phyloP scores from a whole-genome alignment of 371 early-diverging fungal genomes.

The Mucor sp. region DNA sequence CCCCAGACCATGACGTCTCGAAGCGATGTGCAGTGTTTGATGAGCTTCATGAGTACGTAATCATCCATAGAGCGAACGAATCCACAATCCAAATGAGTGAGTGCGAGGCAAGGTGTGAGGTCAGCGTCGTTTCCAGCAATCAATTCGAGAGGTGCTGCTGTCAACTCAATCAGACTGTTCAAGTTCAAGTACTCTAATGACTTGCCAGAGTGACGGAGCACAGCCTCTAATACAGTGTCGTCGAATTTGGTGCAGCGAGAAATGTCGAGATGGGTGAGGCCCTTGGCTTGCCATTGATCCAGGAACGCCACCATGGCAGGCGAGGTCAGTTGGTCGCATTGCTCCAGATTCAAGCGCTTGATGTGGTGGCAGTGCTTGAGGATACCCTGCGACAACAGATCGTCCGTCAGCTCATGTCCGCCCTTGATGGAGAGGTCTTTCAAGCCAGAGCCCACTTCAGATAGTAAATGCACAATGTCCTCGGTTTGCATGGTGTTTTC shows the following conservation, averaged over 20 bases:
- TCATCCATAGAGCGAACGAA: conserved; percentile 80
- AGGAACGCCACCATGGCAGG: conserved; percentile 63
- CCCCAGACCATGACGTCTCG: conserved; percentile 69
- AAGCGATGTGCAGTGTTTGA: conserved; percentile 49
- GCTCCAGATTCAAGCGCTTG: conserved; percentile 53
- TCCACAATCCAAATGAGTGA: conserved; percentile 65
- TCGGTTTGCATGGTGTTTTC: conserved; percentile 10
- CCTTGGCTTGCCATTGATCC: conserved; percentile 43
- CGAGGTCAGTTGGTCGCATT: conserved; percentile 61
- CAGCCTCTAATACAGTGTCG: conserved; percentile 61
- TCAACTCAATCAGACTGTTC: conserved; percentile 77
- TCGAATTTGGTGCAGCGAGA: conserved; percentile 55
- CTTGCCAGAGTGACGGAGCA: conserved; percentile 61
- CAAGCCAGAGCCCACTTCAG: conserved; percentile 29
- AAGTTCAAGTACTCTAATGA: conserved; percentile 59
- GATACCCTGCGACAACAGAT: conserved; percentile 58
- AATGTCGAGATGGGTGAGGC: conserved; percentile 56
- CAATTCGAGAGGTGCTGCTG: conserved; percentile 45
- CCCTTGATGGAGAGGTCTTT: conserved; percentile 59
- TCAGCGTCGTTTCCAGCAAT: conserved; percentile 35
- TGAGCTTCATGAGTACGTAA: conserved; percentile 56
- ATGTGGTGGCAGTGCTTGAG: conserved; percentile 54
- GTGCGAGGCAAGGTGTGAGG: conserved; percentile 30
- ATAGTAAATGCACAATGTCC: conserved; percentile 12
- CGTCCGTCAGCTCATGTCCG: conserved; percentile 53